phyloP scores from a whole-genome alignment of 306 rosid species.

The Urtica urens region DNA sequence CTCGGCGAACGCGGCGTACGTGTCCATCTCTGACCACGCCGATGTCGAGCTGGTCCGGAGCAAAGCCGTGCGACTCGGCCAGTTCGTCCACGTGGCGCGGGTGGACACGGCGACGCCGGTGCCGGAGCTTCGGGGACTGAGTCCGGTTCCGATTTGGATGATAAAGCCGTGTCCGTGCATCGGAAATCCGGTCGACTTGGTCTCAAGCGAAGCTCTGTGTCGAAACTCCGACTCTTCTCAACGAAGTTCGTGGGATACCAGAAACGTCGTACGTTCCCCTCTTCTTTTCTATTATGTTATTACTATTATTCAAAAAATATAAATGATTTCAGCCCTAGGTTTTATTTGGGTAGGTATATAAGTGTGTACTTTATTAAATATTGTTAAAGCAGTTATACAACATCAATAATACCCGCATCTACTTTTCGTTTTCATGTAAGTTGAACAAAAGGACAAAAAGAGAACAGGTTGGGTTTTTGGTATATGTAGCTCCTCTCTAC shows the following conservation, averaged over 20 bases:
- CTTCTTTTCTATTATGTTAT: too few relatives aligned
- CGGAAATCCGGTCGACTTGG: conserved; percentile 51
- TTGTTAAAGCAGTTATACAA: too few relatives aligned
- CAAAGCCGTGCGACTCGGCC: conserved; percentile 54
- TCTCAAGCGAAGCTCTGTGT: conserved; percentile 31
- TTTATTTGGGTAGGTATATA: too few relatives aligned
- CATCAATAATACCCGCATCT: too few relatives aligned
- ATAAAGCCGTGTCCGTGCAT: conserved; percentile 34
- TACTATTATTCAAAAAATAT: too few relatives aligned
- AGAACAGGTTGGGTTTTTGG: too few relatives aligned
- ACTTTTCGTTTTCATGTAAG: too few relatives aligned
- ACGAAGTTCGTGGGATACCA: conserved; percentile 51
- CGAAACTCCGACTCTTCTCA: conserved; percentile 60
- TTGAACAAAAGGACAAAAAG: too few relatives aligned
- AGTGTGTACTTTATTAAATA: too few relatives aligned
- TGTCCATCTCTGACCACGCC: conserved; percentile 33
- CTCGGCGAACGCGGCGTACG: conserved; percentile 55
- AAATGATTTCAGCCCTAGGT: too few relatives aligned
- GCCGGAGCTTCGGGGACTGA: conserved; percentile 48
- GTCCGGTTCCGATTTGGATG: conserved; percentile 41
- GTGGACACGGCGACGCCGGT: conserved; percentile 35
- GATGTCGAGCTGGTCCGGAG: conserved; percentile 43
- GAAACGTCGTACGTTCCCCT: too few relatives aligned
- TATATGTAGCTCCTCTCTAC: too few relatives aligned
- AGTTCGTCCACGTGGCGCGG: conserved; percentile 52